Evolutionary conservation across 495 filamentous ascomycete species (phyloP).

Genomic region (Aspergillus coremiiformis): DNA sequence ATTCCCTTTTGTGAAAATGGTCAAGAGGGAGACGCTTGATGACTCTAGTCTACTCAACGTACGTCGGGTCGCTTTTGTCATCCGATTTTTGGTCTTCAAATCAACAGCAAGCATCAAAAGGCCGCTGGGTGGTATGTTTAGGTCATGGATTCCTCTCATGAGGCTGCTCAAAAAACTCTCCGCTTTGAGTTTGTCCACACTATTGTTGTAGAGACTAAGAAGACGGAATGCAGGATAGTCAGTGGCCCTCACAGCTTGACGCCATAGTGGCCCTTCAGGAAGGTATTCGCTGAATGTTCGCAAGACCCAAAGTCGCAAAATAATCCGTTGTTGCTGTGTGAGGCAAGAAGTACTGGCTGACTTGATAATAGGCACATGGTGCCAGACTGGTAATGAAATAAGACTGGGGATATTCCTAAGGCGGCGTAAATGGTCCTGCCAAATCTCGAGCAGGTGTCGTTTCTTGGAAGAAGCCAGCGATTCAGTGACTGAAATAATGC

Average conservation of each 20-base stretch:
- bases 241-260: constrained; percentile 9
- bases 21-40: constrained; percentile 19
- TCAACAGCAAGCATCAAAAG: constrained; percentile 25
- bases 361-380: constrained; percentile 7
- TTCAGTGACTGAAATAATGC: constrained; percentile 32
- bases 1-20: constrained; percentile 24
- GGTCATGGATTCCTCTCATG: constrained; percentile 23
- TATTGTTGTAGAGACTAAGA: constrained; percentile 26
- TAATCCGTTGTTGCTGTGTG: constrained; percentile 22
- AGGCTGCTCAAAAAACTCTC: constrained; percentile 26
- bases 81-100: constrained; percentile 18
- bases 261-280: constrained; percentile 18
- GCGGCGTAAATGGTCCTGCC: constrained; percentile 26
- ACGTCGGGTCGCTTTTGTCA: constrained; percentile 18
- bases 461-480: constrained; percentile 16
- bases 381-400: constrained; percentile 23
- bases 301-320: constrained; percentile 35
- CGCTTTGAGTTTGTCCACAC: background rate
- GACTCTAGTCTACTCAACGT: constrained; percentile 28
- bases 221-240: constrained; percentile 23
- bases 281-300: constrained; percentile 22
- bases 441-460: constrained; percentile 20
- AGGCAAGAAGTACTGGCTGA: background rate
- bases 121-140: constrained; percentile 29
- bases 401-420: constrained; percentile 17